phyloP scores from a whole-genome alignment of 306 rosid species.

The Delonix regia region DNA sequence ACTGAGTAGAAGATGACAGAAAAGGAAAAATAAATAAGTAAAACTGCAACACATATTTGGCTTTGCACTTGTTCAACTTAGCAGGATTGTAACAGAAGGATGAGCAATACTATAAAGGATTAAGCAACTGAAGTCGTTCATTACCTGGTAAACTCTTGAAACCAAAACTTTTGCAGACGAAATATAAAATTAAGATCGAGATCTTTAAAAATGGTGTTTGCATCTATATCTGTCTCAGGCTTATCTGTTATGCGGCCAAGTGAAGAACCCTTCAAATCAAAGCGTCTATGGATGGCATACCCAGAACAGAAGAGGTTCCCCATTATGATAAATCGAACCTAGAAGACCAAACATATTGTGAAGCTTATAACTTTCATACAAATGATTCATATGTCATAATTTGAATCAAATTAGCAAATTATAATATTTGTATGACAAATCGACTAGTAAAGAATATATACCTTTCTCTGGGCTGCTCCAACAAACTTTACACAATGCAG shows the following conservation, averaged over 20 bases:
- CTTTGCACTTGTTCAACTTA: conserved; percentile 11
- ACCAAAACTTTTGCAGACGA: conserved; percentile 62
- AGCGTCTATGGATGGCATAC: conserved; percentile 75
- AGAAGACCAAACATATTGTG: conserved; percentile 23
- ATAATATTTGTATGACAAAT: neutral
- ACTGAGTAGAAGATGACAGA: conserved; percentile 16
- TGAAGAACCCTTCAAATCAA: conserved; percentile 87
- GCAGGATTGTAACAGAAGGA: neutral
- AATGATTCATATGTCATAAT: neutral
- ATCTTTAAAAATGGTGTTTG: conserved; percentile 84
- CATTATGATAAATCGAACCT: conserved; percentile 94
- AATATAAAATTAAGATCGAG: conserved; percentile 90
- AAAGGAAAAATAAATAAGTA: neutral
- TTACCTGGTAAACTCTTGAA: conserved; percentile 84
- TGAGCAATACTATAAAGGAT: conserved; percentile 1
- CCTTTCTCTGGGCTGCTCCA: conserved; percentile 83
- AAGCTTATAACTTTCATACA: neutral
- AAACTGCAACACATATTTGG: conserved; percentile 7
- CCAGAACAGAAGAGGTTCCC: conserved; percentile 79
- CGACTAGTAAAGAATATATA: conserved; percentile 23
- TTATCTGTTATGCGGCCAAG: conserved; percentile 81
- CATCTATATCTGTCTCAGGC: conserved; percentile 72
- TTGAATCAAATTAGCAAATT: neutral
- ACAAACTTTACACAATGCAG: conserved; percentile 82
- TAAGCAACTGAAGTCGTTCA: neutral